A percentile compares a stretch with the other conserved stretches of the same genome.
These are phyloP conservation scores for Tolypocladium capitatum DNA, from an alignment of 2,329 filamentous ascomycete species.

Conservation along the genomic window DNA sequence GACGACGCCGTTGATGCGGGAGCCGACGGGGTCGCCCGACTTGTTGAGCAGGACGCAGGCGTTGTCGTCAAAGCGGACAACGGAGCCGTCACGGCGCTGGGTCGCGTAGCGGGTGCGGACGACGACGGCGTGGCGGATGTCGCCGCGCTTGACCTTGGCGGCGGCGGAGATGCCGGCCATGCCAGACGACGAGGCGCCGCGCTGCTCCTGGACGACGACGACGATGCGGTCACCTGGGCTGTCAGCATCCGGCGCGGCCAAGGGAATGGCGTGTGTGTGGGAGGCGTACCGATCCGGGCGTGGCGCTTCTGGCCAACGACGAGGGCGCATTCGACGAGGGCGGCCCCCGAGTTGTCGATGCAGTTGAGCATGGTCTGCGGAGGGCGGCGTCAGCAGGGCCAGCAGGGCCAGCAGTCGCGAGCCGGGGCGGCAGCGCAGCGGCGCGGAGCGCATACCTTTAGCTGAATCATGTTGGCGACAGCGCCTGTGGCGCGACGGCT, in stretches of 20 bases:
- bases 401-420: conserved; percentile 1
- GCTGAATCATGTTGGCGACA: conserved; percentile 66
- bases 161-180: conserved; percentile 60
- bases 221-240: conserved; percentile 81
- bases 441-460: conserved; percentile 48
- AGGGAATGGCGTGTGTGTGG: neutral
- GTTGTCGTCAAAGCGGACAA: conserved; percentile 93
- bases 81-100: conserved; percentile 75
- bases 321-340: conserved; percentile 90
- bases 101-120: conserved; percentile 84
- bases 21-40: conserved; percentile 87
- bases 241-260: no score
- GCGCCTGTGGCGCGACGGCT: conserved; percentile 1
- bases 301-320: conserved; percentile 81
- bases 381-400: conserved; percentile 1
- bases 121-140: conserved; percentile 91
- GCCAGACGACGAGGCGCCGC: conserved; percentile 59
- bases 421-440: neutral
- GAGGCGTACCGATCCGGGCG: conserved; percentile 67
- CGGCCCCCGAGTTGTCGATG: conserved; percentile 99
- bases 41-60: conserved; percentile 97
- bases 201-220: conserved; percentile 94
- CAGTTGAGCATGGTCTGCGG: conserved; percentile 87
- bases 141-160: conserved; percentile 89
- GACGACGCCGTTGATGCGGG: conserved; percentile 82